Evolutionary conservation across 257 asterid species (phyloP).

Genomic region (Agastache rugosa): DNA sequence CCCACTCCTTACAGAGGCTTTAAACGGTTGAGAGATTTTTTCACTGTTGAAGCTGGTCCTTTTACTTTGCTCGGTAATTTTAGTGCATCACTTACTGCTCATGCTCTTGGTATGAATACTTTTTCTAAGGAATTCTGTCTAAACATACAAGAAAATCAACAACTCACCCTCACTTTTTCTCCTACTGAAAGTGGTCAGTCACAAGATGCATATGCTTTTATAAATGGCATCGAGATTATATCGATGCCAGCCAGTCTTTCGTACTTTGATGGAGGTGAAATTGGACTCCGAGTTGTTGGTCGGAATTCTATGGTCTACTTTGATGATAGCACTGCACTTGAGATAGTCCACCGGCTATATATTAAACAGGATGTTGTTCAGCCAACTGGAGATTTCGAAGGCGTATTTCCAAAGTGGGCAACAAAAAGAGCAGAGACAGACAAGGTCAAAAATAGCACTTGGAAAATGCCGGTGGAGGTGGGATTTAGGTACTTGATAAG

Average conservation of each 20-base stretch:
- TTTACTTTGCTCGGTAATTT: constrained; percentile 41
- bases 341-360: constrained; percentile 42
- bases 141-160: constrained; percentile 29
- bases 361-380: constrained; percentile 39
- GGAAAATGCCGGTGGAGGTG: constrained; percentile 54
- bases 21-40: constrained; percentile 22
- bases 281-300: constrained; percentile 38
- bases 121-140: constrained; percentile 38
- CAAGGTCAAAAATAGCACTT: constrained; percentile 30
- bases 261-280: constrained; percentile 21
- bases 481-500: constrained; percentile 63
- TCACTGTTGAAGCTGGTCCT: constrained; percentile 35
- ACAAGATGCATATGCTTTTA: constrained; percentile 35
- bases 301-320: constrained; percentile 38
- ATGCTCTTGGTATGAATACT: constrained; percentile 28
- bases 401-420: constrained; percentile 44
- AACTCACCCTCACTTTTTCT: constrained; percentile 24
- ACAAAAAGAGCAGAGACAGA: constrained; percentile 30
- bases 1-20: constrained; percentile 30
- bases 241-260: constrained; percentile 24
- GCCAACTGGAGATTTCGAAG: constrained; percentile 29
- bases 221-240: constrained; percentile 34
- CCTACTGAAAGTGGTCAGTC: constrained; percentile 19
- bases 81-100: constrained; percentile 39
- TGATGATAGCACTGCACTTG: constrained; percentile 52